phyloP scores from a whole-genome alignment of 176 grass and related monocot species.

The Cenchrus fungigraminus region DNA sequence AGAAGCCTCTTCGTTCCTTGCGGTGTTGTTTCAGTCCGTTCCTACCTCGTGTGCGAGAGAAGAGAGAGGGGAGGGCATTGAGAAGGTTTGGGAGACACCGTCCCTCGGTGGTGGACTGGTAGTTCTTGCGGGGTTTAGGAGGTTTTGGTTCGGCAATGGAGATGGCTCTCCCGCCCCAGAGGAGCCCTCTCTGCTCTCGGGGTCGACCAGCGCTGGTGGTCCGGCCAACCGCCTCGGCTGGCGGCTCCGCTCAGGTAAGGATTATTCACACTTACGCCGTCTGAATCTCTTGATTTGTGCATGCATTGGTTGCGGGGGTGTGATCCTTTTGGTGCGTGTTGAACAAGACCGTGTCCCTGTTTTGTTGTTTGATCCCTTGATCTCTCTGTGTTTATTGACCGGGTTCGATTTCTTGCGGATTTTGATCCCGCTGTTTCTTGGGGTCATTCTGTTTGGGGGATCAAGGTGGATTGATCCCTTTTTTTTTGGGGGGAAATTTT shows the following conservation, averaged over 20 bases:
- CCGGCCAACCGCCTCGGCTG: not conserved
- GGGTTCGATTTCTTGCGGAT: not conserved
- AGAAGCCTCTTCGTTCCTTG: not conserved
- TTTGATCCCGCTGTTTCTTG: not conserved
- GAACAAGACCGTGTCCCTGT: not conserved
- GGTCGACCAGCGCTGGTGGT: not conserved
- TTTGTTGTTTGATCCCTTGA: not conserved
- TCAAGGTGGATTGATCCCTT: not conserved
- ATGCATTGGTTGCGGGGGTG: not conserved
- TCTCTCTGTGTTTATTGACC: not conserved
- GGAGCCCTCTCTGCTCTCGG: conserved; percentile 12
- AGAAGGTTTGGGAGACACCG: not conserved
- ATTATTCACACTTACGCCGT: not conserved
- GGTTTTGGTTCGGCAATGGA: conserved; percentile 30
- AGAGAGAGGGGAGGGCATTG: not conserved
- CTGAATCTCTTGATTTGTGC: not conserved
- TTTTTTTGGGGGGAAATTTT: not conserved
- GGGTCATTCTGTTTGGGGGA: not conserved
- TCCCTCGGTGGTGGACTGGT: not conserved
- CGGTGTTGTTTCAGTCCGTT: not conserved
- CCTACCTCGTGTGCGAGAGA: not conserved
- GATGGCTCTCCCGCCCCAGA: conserved; percentile 44
- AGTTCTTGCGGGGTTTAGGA: conserved; percentile 27
- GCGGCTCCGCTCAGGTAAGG: conserved; percentile 22
- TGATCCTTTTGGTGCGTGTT: not conserved